phyloP scores from a whole-genome alignment of 345 rosid genomes.

The Corchorus capsularis region DNA sequence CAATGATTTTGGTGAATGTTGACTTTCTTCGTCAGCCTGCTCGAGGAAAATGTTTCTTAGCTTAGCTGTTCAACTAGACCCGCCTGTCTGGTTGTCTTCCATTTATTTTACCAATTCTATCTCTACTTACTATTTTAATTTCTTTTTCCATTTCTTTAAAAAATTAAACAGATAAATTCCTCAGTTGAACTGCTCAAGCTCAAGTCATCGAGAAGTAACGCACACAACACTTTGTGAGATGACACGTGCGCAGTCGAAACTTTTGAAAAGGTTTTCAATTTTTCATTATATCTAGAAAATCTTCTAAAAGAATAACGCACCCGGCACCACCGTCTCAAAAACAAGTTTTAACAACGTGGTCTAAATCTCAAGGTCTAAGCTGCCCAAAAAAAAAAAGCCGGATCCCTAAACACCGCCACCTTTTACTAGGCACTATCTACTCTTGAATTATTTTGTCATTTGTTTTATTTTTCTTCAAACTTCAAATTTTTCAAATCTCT shows the following conservation, averaged over 20 bases:
- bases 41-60: background rate
- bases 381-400: too few species aligned
- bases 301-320: too few species aligned
- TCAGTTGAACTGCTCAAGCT: background rate
- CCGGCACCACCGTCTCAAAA: too few species aligned
- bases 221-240: background rate
- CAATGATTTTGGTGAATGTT: slow-evolving; percentile 24
- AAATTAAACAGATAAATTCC: background rate
- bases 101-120: background rate
- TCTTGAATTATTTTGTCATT: too few species aligned
- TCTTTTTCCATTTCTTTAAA: background rate
- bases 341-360: too few species aligned
- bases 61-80: slow-evolving; percentile 27
- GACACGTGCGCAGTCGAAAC: background rate
- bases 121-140: background rate
- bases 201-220: background rate
- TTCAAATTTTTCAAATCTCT: too few species aligned
- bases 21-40: background rate
- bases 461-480: too few species aligned
- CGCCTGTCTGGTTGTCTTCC: slow-evolving; percentile 36
- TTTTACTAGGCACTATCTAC: too few species aligned
- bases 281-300: too few species aligned
- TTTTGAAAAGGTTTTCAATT: background rate
- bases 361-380: too few species aligned
- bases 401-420: too few species aligned